Percentiles rank a stretch among this genome's conserved stretches.
Evolutionary conservation across 208 protist species (phyloP).

Genomic region (Acanthamoeba divionensis): DNA sequence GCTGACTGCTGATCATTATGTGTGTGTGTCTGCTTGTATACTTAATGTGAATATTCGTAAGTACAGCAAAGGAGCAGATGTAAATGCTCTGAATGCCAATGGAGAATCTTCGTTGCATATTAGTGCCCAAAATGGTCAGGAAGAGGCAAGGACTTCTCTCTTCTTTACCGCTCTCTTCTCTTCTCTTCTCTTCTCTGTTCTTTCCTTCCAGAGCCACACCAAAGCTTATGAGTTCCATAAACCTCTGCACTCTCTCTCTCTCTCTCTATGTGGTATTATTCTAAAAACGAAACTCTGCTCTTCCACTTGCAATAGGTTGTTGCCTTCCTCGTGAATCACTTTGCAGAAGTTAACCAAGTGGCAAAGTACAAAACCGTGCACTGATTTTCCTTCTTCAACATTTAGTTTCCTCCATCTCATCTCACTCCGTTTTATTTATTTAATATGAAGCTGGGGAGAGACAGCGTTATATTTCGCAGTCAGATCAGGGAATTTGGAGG

Average conservation of each 20-base stretch:
- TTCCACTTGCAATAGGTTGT: no score
- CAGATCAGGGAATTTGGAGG: neutral
- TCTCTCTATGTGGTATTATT: no score
- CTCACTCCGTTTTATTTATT: neutral
- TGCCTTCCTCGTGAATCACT: neutral
- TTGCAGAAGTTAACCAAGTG: neutral
- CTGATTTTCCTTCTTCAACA: neutral
- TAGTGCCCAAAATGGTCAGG: neutral
- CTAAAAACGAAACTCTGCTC: no score
- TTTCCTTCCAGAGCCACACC: no score
- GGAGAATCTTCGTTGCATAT: neutral
- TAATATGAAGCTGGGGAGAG: neutral
- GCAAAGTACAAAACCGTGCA: neutral
- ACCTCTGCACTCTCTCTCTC: no score
- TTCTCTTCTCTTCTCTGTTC: no score
- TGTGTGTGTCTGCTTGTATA: neutral
- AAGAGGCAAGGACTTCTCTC: no score
- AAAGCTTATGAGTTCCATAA: no score
- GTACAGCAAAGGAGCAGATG: neutral
- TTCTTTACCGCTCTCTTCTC: no score
- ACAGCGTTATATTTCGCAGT: neutral
- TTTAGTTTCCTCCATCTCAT: neutral
- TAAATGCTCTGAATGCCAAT: neutral
- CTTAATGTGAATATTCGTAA: neutral
- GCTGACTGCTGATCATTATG: no score